Evolutionary conservation across 306 rosid species (phyloP), one percentile per base, ranked within the genome.

Genomic region (Oemleria cerasiformis): DNA sequence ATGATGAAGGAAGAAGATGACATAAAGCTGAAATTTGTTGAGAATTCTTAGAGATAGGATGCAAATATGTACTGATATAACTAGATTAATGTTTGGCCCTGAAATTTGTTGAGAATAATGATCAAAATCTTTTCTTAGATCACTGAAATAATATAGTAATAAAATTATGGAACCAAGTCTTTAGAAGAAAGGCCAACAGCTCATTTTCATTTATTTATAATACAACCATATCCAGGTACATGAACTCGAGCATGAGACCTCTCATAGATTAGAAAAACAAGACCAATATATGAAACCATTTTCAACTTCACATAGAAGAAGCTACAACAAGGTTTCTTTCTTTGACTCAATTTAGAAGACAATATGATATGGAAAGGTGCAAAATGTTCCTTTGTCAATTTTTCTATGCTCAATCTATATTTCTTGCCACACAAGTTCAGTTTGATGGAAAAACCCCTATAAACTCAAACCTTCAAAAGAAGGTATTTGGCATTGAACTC

Each of bases 1-100:
- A 57, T 93, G 79, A 86, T 77, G 57, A 63, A 61, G 34, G 44
- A 30, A 30, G 25, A 38, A 57, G 70, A 54, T 57, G 25, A 30
- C 68, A 54, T 47, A 56, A 58, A 57, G 4, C 67, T 75, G 55
- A 73, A 75, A 60, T 67, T 20, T 82, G 69, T 75, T 76, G 45
- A 38, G 41, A 56, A 9, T 63, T 44, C 45, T 30, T 47, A 70
- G 73, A 45, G 74, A 19, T 60, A 30, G 36, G 36, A 30, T 69
- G 39, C 49, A 17, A 71, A 74, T 44, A 41, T 44, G 45, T 25
- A 36, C 20, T 38, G 10, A 19, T 10, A 23, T 36, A 36, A 51
- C 11, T 67, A 6, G 42, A 30, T 58, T 41, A 13, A 25, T 58
- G 25, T 58, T 58, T 30, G 63, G 63, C n/a, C 63, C 9, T 30